phyloP scores from a whole-genome alignment of 176 grass and related monocot genomes.

The Oryza meridionalis region DNA sequence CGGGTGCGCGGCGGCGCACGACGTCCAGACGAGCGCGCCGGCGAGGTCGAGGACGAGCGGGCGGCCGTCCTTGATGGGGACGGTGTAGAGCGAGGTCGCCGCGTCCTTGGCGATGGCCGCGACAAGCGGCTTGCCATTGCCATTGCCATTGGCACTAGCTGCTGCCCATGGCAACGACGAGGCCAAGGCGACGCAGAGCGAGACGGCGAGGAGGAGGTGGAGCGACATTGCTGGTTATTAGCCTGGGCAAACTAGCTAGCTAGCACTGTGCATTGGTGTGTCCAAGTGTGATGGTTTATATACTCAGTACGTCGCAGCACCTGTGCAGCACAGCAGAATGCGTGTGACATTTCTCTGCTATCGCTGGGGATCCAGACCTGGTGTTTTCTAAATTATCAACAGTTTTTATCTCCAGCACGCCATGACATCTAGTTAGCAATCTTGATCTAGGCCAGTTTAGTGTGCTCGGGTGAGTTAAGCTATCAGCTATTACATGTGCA shows the following conservation, averaged over 20 bases:
- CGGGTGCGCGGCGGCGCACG: conserved; percentile 13
- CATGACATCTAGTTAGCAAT: neutral
- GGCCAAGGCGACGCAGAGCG: neutral
- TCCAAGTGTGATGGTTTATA: neutral
- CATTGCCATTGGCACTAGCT: neutral
- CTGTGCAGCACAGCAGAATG: neutral
- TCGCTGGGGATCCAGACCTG: neutral
- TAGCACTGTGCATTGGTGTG: neutral
- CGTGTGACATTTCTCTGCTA: neutral
- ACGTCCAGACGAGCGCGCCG: conserved; percentile 51
- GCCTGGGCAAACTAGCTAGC: neutral
- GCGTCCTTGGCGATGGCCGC: conserved; percentile 52
- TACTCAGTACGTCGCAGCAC: neutral
- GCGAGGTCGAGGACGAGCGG: conserved; percentile 60
- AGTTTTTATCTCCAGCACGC: neutral
- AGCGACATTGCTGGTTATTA: neutral
- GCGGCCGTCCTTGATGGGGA: conserved; percentile 13
- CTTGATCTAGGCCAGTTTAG: neutral
- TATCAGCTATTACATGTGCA: neutral
- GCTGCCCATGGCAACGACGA: neutral
- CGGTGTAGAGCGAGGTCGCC: conserved; percentile 41
- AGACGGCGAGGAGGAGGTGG: neutral
- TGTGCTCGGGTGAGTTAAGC: neutral
- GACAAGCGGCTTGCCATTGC: conserved; percentile 14
- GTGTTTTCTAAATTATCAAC: neutral